Evolutionary conservation across 2,329 filamentous ascomycete genomes (phyloP).

Genomic region (Fusarium miscanthi): DNA sequence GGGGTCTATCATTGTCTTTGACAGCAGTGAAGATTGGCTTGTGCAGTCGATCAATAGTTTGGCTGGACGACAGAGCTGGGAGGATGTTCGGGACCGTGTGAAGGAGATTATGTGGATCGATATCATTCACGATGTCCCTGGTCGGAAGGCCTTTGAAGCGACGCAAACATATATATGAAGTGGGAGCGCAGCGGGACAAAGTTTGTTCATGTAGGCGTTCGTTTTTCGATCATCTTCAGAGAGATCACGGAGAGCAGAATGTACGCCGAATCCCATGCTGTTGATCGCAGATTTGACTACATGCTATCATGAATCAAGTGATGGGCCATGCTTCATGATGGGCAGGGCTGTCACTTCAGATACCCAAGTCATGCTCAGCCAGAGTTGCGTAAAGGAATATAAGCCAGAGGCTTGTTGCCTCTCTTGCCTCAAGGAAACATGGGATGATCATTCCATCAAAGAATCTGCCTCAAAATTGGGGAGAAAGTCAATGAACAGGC

Average conservation of each 20-base stretch:
- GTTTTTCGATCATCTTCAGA: accelerated
- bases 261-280: neutral
- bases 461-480: neutral
- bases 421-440: accelerated
- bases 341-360: neutral
- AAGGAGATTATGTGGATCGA: constrained; percentile 45
- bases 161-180: neutral
- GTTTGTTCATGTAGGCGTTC: accelerated
- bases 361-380: too few relatives aligned
- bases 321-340: neutral
- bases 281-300: too few relatives aligned
- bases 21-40: constrained; percentile 39
- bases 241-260: neutral
- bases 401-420: accelerated
- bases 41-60: constrained; percentile 30
- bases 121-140: constrained; percentile 37
- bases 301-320: neutral
- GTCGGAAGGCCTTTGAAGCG: constrained; percentile 13
- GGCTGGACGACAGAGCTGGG: constrained; percentile 30
- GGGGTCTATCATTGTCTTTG: constrained; percentile 40
- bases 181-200: neutral
- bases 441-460: neutral
- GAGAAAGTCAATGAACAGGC: neutral
- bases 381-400: neutral
- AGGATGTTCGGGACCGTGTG: constrained; percentile 32